phyloP scores from a whole-genome alignment of 306 rosid species.

The Cicer bijugum region DNA sequence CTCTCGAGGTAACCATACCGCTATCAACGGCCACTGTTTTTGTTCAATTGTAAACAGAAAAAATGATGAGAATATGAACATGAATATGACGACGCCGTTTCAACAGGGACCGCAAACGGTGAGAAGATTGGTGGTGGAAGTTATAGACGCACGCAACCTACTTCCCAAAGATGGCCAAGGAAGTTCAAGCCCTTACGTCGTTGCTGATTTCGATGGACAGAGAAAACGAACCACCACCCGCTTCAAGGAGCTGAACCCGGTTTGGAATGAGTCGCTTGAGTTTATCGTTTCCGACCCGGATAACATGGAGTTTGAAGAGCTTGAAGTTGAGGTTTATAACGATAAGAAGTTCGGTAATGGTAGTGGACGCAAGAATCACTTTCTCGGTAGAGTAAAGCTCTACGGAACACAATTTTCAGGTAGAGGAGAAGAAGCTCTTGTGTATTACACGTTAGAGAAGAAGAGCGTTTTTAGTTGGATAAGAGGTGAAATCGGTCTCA shows the following conservation, averaged over 20 bases:
- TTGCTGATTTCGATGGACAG: conserved; percentile 86
- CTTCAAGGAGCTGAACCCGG: conserved; percentile 74
- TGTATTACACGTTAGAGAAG: conserved; percentile 72
- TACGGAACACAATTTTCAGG: conserved; percentile 71
- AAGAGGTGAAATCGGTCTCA: conserved; percentile 82
- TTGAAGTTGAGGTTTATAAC: conserved; percentile 84
- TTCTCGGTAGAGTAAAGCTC: conserved; percentile 81
- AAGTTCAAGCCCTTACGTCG: conserved; percentile 89
- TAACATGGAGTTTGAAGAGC: conserved; percentile 81
- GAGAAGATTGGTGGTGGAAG: conserved; percentile 72
- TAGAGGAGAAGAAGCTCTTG: conserved; percentile 79
- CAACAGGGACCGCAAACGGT: conserved; percentile 47
- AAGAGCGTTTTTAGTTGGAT: conserved; percentile 89
- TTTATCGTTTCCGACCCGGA: conserved; percentile 86
- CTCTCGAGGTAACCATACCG: conserved; percentile 37
- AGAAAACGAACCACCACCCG: conserved; percentile 74
- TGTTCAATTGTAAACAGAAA: neutral
- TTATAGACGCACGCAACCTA: conserved; percentile 80
- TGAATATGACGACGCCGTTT: conserved; percentile 62
- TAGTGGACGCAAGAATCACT: conserved; percentile 76
- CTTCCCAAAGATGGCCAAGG: conserved; percentile 98
- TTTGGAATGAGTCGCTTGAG: conserved; percentile 83
- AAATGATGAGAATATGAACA: conserved; percentile 49
- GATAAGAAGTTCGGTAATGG: conserved; percentile 80
- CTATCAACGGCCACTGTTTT: conserved; percentile 55